phyloP scores from a whole-genome alignment of 306 rosid species.

The Styphnolobium japonicum region DNA sequence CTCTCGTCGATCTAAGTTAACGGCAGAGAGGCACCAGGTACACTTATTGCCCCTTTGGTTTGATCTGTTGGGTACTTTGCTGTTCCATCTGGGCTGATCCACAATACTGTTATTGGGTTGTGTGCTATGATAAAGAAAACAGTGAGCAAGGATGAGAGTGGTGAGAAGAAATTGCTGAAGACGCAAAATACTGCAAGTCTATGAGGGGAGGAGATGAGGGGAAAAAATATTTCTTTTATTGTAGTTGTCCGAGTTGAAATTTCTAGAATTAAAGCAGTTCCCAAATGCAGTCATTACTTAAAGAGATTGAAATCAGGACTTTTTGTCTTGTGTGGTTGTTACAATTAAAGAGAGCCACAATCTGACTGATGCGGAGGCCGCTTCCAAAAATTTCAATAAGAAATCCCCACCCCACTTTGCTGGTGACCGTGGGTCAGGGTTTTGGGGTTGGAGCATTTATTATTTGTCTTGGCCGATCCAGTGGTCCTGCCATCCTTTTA shows the following conservation, averaged over 20 bases:
- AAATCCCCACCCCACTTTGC: not conserved
- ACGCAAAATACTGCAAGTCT: not conserved
- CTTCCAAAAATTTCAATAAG: not conserved
- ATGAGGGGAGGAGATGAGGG: not conserved
- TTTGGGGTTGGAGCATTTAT: not conserved
- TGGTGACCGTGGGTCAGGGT: not conserved
- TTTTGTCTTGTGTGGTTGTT: not conserved
- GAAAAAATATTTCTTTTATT: not conserved
- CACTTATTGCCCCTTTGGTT: too few species aligned
- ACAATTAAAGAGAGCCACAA: not conserved
- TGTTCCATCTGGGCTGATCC: not conserved
- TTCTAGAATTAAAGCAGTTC: not conserved
- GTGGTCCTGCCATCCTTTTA: not conserved
- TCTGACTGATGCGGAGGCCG: not conserved
- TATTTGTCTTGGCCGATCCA: not conserved
- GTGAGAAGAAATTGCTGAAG: not conserved
- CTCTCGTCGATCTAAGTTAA: constrained; percentile 71
- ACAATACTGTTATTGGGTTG: not conserved
- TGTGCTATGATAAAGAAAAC: too few species aligned
- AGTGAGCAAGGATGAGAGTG: not conserved
- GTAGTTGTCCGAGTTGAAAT: not conserved
- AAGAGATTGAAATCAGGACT: not conserved
- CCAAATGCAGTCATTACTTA: not conserved
- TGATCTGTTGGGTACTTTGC: not conserved
- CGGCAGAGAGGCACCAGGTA: constrained; percentile 89